Percentiles rank a stretch among this genome's conserved stretches.
Conservation (phyloP, 1,139 yeast species). For the Taiozyma sp. region DNA sequence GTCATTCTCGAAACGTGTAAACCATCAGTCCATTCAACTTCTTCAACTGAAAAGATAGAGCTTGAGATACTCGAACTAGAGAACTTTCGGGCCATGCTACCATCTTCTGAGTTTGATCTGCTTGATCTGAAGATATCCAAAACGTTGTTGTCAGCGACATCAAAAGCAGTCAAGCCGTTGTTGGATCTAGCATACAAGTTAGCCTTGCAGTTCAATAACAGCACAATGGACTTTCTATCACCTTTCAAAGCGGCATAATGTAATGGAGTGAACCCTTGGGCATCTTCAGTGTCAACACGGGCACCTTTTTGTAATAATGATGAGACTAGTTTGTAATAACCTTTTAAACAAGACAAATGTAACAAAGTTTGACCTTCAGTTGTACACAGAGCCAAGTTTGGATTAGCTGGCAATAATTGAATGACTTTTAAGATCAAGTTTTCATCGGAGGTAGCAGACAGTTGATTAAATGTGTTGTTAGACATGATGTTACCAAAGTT, state of each 20-base stretch:
- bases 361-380: constrained; percentile 81
- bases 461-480: constrained; percentile 5
- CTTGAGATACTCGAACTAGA: constrained; percentile 22
- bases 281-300: constrained; percentile 67
- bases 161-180: constrained; percentile 48
- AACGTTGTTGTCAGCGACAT: constrained; percentile 61
- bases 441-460: constrained; percentile 48
- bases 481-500: constrained; percentile 1
- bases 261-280: constrained; percentile 80
- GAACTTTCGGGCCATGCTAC: constrained; percentile 19
- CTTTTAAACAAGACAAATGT: constrained; percentile 77
- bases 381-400: constrained; percentile 78
- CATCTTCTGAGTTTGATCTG: constrained; percentile 15
- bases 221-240: constrained; percentile 30
- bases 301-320: constrained; percentile 78
- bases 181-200: constrained; percentile 52
- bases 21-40: constrained; percentile 24
- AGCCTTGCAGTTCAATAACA: constrained; percentile 61
- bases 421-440: constrained; percentile 59
- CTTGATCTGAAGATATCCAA: constrained; percentile 39
- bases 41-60: constrained; percentile 25
- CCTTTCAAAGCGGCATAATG: constrained; percentile 84
- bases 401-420: constrained; percentile 48
- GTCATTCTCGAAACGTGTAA: constrained; percentile 24
- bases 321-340: constrained; percentile 56